Conservation (phyloP, 2,329 filamentous ascomycete genomes). For the Mycosphaerella arachidis region DNA sequence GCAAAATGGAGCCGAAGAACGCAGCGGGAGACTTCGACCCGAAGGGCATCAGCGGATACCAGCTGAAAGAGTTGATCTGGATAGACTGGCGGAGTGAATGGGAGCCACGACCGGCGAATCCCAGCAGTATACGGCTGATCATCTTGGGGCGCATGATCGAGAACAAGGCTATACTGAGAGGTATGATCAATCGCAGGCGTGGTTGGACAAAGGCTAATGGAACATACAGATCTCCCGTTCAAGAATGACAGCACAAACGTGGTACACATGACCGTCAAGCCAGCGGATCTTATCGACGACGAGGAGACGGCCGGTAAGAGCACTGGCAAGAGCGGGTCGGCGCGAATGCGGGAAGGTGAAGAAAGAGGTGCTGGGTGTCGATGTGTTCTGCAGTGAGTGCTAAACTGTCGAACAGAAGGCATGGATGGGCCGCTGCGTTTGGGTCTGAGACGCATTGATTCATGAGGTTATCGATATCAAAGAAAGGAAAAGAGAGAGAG, state of each 20-base stretch:
- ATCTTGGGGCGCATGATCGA: conserved; percentile 87
- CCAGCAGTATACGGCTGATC: conserved; percentile 84
- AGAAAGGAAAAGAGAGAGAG: not conserved
- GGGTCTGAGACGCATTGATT: not conserved
- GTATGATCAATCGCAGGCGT: conserved; percentile 45
- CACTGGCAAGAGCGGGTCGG: conserved; percentile 52
- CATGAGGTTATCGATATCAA: not conserved
- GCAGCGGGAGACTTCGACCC: conserved; percentile 64
- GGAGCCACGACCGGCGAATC: conserved; percentile 80
- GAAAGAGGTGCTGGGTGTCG: conserved; percentile 58
- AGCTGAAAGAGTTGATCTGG: conserved; percentile 87
- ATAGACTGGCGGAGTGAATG: conserved; percentile 85
- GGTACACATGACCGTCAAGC: conserved; percentile 90
- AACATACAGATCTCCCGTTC: conserved; percentile 67
- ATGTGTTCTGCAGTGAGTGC: conserved; percentile 54
- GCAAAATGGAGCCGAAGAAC: conserved; percentile 72
- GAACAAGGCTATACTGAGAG: conserved; percentile 78
- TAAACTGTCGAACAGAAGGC: not conserved
- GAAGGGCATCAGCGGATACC: conserved; percentile 87
- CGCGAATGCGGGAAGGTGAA: conserved; percentile 44
- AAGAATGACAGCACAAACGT: conserved; percentile 72
- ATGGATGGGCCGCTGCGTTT: too few relatives aligned
- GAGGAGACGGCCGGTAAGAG: conserved; percentile 64
- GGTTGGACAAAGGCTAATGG: too few relatives aligned
- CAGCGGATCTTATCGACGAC: conserved; percentile 77